Evolutionary conservation across 78 protist species (phyloP).

Genomic region (Guillardia theta): DNA sequence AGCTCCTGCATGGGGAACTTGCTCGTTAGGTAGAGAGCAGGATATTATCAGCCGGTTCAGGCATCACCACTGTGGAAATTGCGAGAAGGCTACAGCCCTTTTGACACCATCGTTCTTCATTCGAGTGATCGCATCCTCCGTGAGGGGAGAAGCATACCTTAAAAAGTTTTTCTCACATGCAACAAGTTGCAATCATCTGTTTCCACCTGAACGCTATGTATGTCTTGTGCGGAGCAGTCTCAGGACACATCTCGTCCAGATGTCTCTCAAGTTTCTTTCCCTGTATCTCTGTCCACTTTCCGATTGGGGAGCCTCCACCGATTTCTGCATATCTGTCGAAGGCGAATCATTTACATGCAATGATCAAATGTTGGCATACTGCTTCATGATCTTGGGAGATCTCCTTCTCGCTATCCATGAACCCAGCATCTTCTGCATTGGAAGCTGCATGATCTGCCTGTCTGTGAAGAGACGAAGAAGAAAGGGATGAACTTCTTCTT

Average conservation of each 20-base stretch:
- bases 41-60: neutral
- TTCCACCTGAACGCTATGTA: constrained; percentile 69
- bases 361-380: too few relatives aligned
- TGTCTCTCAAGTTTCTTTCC: constrained; percentile 52
- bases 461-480: constrained; percentile 72
- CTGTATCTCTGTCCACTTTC: constrained; percentile 46
- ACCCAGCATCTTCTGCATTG: constrained; percentile 27
- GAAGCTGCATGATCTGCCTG: constrained; percentile 66
- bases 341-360: too few relatives aligned
- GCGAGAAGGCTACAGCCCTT: constrained; percentile 82
- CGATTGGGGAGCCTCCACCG: constrained; percentile 87
- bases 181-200: neutral
- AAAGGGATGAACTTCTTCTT: constrained; percentile 75
- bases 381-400: constrained; percentile 61
- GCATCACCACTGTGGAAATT: constrained; percentile 71
- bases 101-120: constrained; percentile 73
- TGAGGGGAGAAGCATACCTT: constrained; percentile 79
- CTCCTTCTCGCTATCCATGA: constrained; percentile 57
- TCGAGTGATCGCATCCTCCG: constrained; percentile 63
- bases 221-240: constrained; percentile 76
- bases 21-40: neutral
- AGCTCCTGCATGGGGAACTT: constrained; percentile 4
- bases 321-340: too few relatives aligned
- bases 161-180: neutral
- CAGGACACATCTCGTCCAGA: constrained; percentile 67